These are phyloP conservation scores for Bipolaris oryzae DNA, from an alignment of 2,329 filamentous ascomycete species.

Conservation along the genomic window DNA sequence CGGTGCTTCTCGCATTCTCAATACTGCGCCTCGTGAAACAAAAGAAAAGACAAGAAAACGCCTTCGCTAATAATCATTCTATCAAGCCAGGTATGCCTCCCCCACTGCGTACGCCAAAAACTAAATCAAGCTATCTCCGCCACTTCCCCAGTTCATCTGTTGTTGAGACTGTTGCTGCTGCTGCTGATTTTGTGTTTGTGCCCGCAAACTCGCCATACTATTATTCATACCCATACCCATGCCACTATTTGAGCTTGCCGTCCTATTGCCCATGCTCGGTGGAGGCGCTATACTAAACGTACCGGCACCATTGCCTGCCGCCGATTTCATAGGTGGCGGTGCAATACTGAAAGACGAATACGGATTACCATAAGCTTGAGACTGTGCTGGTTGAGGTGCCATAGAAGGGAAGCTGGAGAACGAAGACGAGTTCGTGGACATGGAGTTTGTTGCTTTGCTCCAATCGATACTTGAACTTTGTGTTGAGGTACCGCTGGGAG, in stretches of 20 bases:
- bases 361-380: constrained; percentile 31
- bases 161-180: constrained; percentile 25
- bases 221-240: constrained; percentile 31
- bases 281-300: constrained; percentile 40
- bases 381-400: constrained; percentile 53
- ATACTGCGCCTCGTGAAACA: background rate
- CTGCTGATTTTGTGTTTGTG: constrained; percentile 32
- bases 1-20: background rate
- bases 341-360: constrained; percentile 48
- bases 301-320: constrained; percentile 7
- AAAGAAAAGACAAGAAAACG: background rate
- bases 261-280: constrained; percentile 22
- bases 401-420: constrained; percentile 57
- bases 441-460: constrained; percentile 34
- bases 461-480: constrained; percentile 38
- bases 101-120: background rate
- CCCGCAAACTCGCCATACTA: constrained; percentile 33
- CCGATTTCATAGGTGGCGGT: constrained; percentile 41
- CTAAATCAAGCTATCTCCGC: constrained; percentile 40
- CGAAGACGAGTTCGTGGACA: constrained; percentile 17
- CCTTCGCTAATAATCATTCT: background rate
- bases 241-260: constrained; percentile 32
- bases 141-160: constrained; percentile 30
- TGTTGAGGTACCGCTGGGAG: constrained; percentile 19
- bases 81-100: background rate